Evolutionary conservation across 2,329 filamentous ascomycete genomes (phyloP), one percentile per base, ranked within the genome.

Genomic region (Fusarium scirpi): DNA sequence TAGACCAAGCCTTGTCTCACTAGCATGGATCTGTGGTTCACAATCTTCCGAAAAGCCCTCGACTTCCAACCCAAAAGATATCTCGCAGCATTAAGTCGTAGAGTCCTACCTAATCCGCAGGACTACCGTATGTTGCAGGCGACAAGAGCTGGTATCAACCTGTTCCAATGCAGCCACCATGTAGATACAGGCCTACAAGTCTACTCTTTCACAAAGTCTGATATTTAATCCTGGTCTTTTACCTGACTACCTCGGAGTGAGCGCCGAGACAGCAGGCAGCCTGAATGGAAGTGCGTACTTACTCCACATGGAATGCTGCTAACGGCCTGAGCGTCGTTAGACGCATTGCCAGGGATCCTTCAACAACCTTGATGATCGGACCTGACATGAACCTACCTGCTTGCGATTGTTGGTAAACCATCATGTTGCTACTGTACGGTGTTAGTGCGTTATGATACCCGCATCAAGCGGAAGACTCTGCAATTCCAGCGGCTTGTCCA

Each of bases 291-390:
- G 62, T 68, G 62, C 38, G 46, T 65, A 40, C 45, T 18, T 57
- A 51, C 64, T 71, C 68, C 68, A 71, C 68, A 65, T 62, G 29
- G 43, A 45, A 40, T 60, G 59, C 63, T 70, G 51, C 67, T 67
- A 61, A 61, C 65, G 63, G 67, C 46, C 67, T 70, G 67, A 69
- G 64, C 64, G 68, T 61, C 56, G 25, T 55, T 65, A 52, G 54
- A 65, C 57, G 47, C 60, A 69, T 71, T 32, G 38, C 16, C 40
- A 27, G 40, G 68, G 69, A 46, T 71, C 57, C 61, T 57, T 60
- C 45, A 25, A 46, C 53, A 57, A 71, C 68, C 68, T 71, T 71
- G 68, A 71, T 71, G 68, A 69, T 69, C 60, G 55, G 59, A 49
- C 32, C 34, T 61, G 60, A 48, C 47, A 62, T 56, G 49, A 53